Percentiles rank a stretch among this genome's conserved stretches.
Evolutionary conservation across 352 stramenopile species (phyloP).

Genomic region (Globisporangium polare): DNA sequence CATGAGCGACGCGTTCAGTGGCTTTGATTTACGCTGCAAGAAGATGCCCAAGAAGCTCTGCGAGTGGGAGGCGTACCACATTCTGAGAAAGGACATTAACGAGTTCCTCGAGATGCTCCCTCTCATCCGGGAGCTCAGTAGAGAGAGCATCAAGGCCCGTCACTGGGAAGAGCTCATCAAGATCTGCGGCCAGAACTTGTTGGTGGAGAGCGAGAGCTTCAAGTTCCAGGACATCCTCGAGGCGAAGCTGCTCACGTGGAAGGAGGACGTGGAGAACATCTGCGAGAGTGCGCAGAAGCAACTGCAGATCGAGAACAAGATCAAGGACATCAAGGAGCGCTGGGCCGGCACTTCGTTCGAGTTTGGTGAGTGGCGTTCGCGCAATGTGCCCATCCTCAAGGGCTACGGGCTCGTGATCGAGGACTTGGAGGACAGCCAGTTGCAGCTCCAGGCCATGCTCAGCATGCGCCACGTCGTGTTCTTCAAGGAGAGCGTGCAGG

Average conservation of each 20-base stretch:
- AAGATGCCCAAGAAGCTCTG: constrained; percentile 82
- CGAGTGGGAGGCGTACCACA: constrained; percentile 84
- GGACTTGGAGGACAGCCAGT: constrained; percentile 86
- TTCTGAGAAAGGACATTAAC: constrained; percentile 70
- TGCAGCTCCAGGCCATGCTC: constrained; percentile 86
- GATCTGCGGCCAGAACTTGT: constrained; percentile 40
- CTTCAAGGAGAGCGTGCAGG: constrained; percentile 81
- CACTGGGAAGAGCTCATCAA: constrained; percentile 85
- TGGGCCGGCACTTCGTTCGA: constrained; percentile 80
- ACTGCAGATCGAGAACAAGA: constrained; percentile 85
- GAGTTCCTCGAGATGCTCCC: constrained; percentile 86
- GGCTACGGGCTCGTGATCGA: constrained; percentile 83
- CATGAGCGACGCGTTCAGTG: constrained; percentile 63
- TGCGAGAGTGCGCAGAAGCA: constrained; percentile 90
- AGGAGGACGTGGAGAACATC: constrained; percentile 84
- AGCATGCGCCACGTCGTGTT: constrained; percentile 88
- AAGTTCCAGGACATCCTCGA: constrained; percentile 77
- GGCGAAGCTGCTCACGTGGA: constrained; percentile 68
- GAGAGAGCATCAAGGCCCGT: constrained; percentile 81
- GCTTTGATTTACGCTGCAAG: constrained; percentile 70
- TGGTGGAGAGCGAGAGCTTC: constrained; percentile 78
- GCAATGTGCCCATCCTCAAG: constrained; percentile 67
- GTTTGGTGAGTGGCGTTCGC: constrained; percentile 83
- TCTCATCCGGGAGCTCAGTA: constrained; percentile 74
- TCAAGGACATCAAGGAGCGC: constrained; percentile 83